phyloP scores from a whole-genome alignment of 2,329 filamentous ascomycete genomes.

The Onygena corvina region DNA sequence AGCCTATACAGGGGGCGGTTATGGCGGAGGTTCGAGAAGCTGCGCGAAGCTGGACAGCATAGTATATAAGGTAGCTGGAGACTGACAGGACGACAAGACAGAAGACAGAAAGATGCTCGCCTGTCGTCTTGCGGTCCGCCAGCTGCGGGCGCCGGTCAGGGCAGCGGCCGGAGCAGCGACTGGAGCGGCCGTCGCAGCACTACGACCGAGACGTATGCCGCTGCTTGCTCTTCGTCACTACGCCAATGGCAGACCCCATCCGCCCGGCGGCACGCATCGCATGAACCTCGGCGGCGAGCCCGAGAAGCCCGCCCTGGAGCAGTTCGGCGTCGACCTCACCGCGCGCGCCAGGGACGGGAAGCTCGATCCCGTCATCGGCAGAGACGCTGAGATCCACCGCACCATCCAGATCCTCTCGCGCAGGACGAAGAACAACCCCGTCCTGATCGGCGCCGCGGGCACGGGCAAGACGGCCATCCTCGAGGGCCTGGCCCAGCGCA shows the following conservation, averaged over 20 bases:
- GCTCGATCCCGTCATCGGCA: slow-evolving; percentile 87
- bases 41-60: slow-evolving; percentile 11
- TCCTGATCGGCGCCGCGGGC: slow-evolving; percentile 81
- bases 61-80: not conserved
- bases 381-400: slow-evolving; percentile 80
- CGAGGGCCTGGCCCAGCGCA: slow-evolving; percentile 79
- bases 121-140: not conserved
- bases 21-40: slow-evolving; percentile 33
- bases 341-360: slow-evolving; percentile 75
- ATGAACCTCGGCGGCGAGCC: slow-evolving; percentile 72
- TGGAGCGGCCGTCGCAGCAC: too few species aligned
- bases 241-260: slow-evolving; percentile 59
- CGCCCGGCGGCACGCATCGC: slow-evolving; percentile 80
- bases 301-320: slow-evolving; percentile 77
- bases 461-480: slow-evolving; percentile 91
- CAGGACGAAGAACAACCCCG: slow-evolving; percentile 90
- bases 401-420: slow-evolving; percentile 90
- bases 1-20: too few species aligned
- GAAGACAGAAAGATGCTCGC: not conserved
- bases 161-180: too few species aligned
- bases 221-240: slow-evolving; percentile 33
- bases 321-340: slow-evolving; percentile 85
- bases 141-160: not conserved
- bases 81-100: not conserved
- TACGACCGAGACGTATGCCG: too few species aligned